Percentiles rank a stretch among this genome's conserved stretches.
These are phyloP conservation scores for Silene conica DNA, from an alignment of 148 eudicot genomes.

Conservation along the genomic window DNA sequence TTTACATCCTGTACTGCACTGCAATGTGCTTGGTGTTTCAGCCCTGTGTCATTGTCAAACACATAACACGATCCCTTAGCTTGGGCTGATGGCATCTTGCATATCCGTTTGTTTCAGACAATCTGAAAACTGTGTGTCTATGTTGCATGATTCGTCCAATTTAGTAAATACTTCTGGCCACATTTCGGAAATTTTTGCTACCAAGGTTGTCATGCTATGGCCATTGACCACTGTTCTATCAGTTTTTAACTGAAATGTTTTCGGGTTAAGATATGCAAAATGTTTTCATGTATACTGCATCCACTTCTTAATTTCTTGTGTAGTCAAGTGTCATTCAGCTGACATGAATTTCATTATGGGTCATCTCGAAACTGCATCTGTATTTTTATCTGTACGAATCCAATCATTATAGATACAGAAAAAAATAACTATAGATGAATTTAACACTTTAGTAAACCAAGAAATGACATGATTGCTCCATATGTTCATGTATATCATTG, in stretches of 20 bases:
- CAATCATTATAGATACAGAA: not conserved
- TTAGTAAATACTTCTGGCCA: not conserved
- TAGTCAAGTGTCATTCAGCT: not conserved
- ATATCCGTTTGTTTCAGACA: not conserved
- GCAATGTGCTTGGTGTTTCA: not conserved
- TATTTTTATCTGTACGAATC: not conserved
- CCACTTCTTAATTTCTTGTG: not conserved
- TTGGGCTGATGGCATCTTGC: not conserved
- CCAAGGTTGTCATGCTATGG: too few species aligned
- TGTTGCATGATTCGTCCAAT: not conserved
- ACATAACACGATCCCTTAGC: not conserved
- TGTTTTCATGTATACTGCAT: not conserved
- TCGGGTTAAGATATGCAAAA: not conserved
- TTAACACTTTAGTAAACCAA: too few species aligned
- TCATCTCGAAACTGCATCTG: not conserved
- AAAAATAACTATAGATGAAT: too few species aligned
- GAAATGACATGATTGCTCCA: not conserved
- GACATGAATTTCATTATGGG: not conserved
- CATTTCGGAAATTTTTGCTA: not conserved
- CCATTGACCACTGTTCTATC: not conserved
- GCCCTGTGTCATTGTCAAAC: not conserved
- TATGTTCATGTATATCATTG: not conserved
- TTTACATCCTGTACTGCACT: not conserved
- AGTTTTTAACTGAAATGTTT: too few species aligned
- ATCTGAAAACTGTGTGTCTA: too few species aligned